Percentiles rank a stretch among this genome's conserved stretches.
Conservation (phyloP, 2,329 filamentous ascomycete species). For the Berkeleyomyces rouxiae region DNA sequence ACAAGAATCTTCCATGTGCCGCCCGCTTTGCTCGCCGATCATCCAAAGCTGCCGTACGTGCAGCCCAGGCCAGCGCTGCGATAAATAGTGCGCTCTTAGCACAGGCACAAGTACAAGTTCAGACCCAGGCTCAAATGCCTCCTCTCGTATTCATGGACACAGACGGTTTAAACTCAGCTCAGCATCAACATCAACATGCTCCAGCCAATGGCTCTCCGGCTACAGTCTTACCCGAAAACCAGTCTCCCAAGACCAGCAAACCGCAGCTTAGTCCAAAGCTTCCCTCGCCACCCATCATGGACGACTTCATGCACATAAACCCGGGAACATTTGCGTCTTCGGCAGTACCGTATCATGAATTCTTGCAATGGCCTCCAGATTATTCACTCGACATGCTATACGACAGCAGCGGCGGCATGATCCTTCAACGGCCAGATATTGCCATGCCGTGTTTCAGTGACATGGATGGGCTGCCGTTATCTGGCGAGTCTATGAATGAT, state of each 20-base stretch:
- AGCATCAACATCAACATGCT: slow-evolving; percentile 1
- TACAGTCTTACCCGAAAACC: slow-evolving; percentile 12
- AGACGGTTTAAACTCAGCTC: slow-evolving; percentile 16
- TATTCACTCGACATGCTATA: slow-evolving; percentile 28
- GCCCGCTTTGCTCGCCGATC: slow-evolving; percentile 34
- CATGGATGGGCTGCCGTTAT: slow-evolving; percentile 24
- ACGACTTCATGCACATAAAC: slow-evolving; percentile 27
- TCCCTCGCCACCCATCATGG: slow-evolving; percentile 17
- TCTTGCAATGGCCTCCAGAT: slow-evolving; percentile 26
- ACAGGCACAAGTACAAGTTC: slow-evolving; percentile 6
- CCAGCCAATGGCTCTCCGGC: background rate
- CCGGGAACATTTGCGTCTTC: slow-evolving; percentile 21
- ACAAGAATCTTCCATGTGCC: slow-evolving; percentile 23
- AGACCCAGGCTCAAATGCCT: slow-evolving; percentile 10
- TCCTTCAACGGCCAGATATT: slow-evolving; percentile 22
- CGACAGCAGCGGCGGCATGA: slow-evolving; percentile 20
- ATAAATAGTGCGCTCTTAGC: slow-evolving; percentile 6
- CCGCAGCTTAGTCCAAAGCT: slow-evolving; percentile 16
- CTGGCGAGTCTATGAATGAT: slow-evolving; percentile 15
- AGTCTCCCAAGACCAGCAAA: slow-evolving; percentile 23
- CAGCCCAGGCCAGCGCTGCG: slow-evolving; percentile 24
- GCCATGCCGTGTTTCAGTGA: slow-evolving; percentile 24
- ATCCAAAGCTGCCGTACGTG: slow-evolving; percentile 30
- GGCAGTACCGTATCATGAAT: slow-evolving; percentile 27
- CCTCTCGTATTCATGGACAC: slow-evolving; percentile 25